Base-by-base conservation (phyloP, 352 stramenopile species). In the Elongisporangium anandrum region DNA sequence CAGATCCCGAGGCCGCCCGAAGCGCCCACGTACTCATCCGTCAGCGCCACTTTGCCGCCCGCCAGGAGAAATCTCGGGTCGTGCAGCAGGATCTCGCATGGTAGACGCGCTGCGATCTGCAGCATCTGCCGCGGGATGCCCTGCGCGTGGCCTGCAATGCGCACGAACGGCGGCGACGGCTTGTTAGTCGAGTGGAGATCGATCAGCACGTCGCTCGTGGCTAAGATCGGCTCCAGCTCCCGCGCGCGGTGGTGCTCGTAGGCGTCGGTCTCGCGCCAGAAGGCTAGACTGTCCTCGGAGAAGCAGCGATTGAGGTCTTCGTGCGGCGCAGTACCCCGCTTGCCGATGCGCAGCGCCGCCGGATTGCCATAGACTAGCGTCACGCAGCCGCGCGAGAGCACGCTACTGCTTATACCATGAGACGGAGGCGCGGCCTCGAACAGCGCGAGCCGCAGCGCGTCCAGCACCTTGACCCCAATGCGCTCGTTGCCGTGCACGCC, bases 151-250 rank as follows among this genome's bases (percentile, higher is more conserved):
- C 81, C 83, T 1, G 79, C 77, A 23, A 93, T 54, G 41, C 80
- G 77, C 34, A 90, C 64, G 45, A 93, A 93, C 10, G 81, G 81
- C 21, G 61, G 60, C 4, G 83, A 91, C 23, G 79, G 77, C 49
- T 88, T 88, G 66, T 93, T 93, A 20, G 83, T 90, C 66, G 83
- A 88, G 61, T 93, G 83, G 47, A 91, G 57, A 61, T 93, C 79
- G 52, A 93, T 58, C 57, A 93, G 56, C 52, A 93, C 52, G 65
- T 91, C 73, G 47, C 65, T 85, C 9, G 62, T 15, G 4, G 68
- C 74, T 7, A 90, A 66, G 45, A 88, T 54, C 29, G 83, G 71
- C 26, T 75, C 81, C 23, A 93, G 70, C 59, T 85, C 68, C 5
- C 69, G 68, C 22, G 81, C 83, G 4, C 83, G 77, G n/a, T 48